Base-by-base conservation (phyloP, 768 basidiomycete species). In the Lentinula detonsa region DNA sequence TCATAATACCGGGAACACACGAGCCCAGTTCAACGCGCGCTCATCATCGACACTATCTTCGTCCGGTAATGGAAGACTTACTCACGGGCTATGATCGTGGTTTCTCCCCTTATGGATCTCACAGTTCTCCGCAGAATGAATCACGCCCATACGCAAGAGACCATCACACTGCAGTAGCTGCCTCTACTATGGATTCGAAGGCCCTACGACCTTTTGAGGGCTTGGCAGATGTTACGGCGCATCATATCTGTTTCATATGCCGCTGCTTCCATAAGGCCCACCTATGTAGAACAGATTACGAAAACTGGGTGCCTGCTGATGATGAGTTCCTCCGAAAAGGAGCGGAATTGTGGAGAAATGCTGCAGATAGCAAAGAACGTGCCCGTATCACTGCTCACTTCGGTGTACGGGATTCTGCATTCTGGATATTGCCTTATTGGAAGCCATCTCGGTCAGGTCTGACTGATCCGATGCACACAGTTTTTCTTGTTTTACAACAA, bases 381-480 rank as follows among this genome's bases (percentile, higher is more conserved):
- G 61, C 65, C 9, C 35, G 37, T 2, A 62, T 73, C 3, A 65
- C 67, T 53, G 43, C 66, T 3, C 51, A 61, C 16, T 55, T 62
- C 51, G 72, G 72, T 16, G 42, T 68, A 33, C 69, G 70, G 8
- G 7, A 7, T 37, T 37, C 37, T 7, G 37, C 37, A 37, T 37
- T 37, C 37, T 8, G 8, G 11, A 5, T 72, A 67, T 67, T 67
- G 68, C 5, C 65, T 68, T 78, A 78, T 61, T 78, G 74, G 74
- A 67, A 76, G 53, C 73, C 72, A 2, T 65, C 66, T 11, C 54
- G 58, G 1, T 71, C 66, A 61, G 61, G 68, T 11, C 67, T 75
- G 11, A 61, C 76, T 45, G 75, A 78, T 60, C 57, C 65, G 2
- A 77, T 77, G 76, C 77, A 78, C 57, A 70, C 54, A 35, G 5